Evolutionary conservation across 1,284 basidiomycete genomes (phyloP), one percentile per base, ranked within the genome.

Genomic region (Abortiporus biennis): DNA sequence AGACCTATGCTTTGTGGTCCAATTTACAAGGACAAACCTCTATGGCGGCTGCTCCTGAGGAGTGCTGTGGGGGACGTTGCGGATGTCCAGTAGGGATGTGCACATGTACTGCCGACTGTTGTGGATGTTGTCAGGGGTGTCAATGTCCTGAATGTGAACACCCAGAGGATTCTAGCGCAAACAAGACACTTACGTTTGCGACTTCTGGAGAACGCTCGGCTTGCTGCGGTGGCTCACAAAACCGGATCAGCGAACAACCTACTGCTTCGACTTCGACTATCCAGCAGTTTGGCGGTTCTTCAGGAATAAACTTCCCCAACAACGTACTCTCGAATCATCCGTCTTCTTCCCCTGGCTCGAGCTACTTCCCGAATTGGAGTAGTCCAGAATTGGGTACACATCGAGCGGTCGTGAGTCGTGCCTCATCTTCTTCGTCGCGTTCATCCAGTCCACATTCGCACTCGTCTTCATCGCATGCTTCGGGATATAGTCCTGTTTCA

Each of bases 41-140:
- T 68, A 71, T 0, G 51, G 54, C 25, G 57, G 65, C 24, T 64
- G 65, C 43, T 41, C 47, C 13, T 50, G 51, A 24, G 44, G 72
- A 79, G 52, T 84, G 80, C 50, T 84, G 81, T 54, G 72, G 69
- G 2, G 80, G 80, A 2, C 60, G 63, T 19, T 66, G 64, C 42
- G 58, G 61, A 6, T 66, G 64, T 37, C 70, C 72, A 1, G 57
- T 59, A 34, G 75, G 68, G 2, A 53, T 49, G 29, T 82, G 82
- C 49, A 61, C 52, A 22, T 82, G 81, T 55, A 68, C 69, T 11
- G 59, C 67, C 20, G 60, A 60, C 25, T 82, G 79, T 49, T 62
- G 65, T 43, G 78, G 77, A 12, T 72, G 72, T 48, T 60, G 64
- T 43, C 57, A 61, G 25, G 61, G 62, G 13, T 59, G 60, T 36